A percentile compares a stretch with the other conserved stretches of the same genome.
Conservation (phyloP, 192 early-diverging fungal genomes). For the Gaertneriomyces sp. region DNA sequence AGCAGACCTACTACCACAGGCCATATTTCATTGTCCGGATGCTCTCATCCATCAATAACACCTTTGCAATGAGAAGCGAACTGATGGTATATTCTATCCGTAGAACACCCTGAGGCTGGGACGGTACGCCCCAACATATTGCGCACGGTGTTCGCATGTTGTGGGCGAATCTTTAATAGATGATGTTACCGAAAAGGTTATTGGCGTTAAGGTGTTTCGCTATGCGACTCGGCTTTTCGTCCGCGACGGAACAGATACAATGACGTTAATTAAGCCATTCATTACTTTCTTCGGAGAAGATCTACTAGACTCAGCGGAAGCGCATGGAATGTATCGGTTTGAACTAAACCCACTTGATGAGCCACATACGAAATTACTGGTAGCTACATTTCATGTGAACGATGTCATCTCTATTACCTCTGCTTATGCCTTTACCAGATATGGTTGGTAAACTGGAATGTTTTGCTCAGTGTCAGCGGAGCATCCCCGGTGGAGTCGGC, state of each 20-base stretch:
- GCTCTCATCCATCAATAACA: not conserved
- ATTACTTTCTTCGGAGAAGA: conserved; percentile 33
- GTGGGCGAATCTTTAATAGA: conserved; percentile 28
- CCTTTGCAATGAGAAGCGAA: not conserved
- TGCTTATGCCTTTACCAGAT: no score
- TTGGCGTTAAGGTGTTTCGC: conserved; percentile 21
- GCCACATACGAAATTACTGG: not conserved
- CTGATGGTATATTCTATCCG: not conserved
- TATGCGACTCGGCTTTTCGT: conserved; percentile 24
- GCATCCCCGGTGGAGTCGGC: not conserved
- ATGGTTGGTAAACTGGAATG: not conserved
- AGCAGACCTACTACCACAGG: conserved; percentile 32
- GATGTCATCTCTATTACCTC: no score
- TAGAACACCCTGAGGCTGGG: conserved; percentile 25
- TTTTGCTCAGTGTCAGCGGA: not conserved
- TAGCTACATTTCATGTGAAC: not conserved
- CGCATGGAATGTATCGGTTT: conserved; percentile 40
- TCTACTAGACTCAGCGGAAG: conserved; percentile 32
- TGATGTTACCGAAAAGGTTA: not conserved
- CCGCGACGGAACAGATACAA: not conserved
- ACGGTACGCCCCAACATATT: conserved; percentile 21
- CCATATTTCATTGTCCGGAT: conserved; percentile 16
- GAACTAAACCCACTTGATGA: not conserved
- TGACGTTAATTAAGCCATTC: conserved; percentile 2
- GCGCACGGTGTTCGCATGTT: conserved; percentile 19